Evolutionary conservation across 2,329 filamentous ascomycete species (phyloP), one percentile per base, ranked within the genome.

Genomic region (Pseudogymnoascus sp.): DNA sequence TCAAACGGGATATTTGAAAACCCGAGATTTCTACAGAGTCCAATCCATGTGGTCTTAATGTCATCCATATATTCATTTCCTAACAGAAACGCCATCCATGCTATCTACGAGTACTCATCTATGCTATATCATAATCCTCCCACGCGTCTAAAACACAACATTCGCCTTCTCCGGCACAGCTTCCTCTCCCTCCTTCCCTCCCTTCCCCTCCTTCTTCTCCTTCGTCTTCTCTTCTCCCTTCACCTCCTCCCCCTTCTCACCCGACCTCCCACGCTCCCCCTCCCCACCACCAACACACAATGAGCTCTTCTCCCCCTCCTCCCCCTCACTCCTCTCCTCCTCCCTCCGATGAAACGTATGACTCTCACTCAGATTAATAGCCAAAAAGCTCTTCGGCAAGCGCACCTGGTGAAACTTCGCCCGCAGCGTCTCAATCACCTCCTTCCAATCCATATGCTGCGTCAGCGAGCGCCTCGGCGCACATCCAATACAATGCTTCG

Each of bases 401-500:
- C 74, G 73, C 47, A 75, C 72, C 89, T 92, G 92, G 73, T 96
- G 90, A 73, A 99, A 97, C 72, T 96, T 97, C 60, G 90, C 93
- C 68, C 93, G 86, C 67, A 99, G 79, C 1, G 93, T 97, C 77
- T 96, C 93, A 69, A 99, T 90, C n/a, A 99, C 90, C 71, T 93
- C 86, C 77, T 96, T 93, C 93, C 95, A 99, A 75, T 99, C 91
- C 38, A 87, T 87, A 76, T 99, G 96, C 2, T 90, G 85, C 2
- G 93, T 97, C 71, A 99, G 78, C 73, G 91, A 96, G 66, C 95
- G 83, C 67, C 93, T 83, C n/a, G 91, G 92, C 6, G 93, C 91
- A 74, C 90, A 96, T 42, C 93, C 93, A 71, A 99, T 99, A 75
- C 92, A 96, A 75, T 99, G 95, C 71, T 95, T 91, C 70, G 90